Conservation (phyloP, 176 grass and related monocot species). For the Calamus simplicifolius region DNA sequence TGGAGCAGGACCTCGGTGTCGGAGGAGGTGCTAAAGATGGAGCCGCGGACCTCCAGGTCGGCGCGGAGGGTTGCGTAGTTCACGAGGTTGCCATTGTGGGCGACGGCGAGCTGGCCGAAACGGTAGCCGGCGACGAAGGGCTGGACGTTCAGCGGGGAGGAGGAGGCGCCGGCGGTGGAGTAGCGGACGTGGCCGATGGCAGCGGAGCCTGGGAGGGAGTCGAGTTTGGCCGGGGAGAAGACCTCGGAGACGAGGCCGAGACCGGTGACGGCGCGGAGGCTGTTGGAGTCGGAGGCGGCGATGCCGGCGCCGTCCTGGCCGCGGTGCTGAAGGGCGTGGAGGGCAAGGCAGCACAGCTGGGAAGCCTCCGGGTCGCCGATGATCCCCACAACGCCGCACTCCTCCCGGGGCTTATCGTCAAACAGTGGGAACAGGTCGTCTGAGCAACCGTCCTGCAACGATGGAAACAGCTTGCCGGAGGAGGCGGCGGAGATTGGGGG, state of each 20-base stretch:
- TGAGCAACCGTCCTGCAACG: background rate
- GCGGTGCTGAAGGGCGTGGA: constrained; percentile 90
- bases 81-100: constrained; percentile 83
- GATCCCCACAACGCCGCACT: constrained; percentile 85
- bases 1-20: constrained; percentile 97
- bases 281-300: constrained; percentile 25
- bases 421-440: no score
- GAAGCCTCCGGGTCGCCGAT: constrained; percentile 72
- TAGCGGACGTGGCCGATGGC: constrained; percentile 83
- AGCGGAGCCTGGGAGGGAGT: constrained; percentile 40
- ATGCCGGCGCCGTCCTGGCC: constrained; percentile 90
- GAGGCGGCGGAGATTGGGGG: background rate
- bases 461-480: constrained; percentile 21
- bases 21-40: constrained; percentile 87
- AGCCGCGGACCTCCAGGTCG: constrained; percentile 62
- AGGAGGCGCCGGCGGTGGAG: constrained; percentile 53
- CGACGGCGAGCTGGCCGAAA: constrained; percentile 73
- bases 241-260: constrained; percentile 77
- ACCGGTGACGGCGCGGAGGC: constrained; percentile 45
- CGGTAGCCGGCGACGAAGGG: constrained; percentile 79
- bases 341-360: constrained; percentile 58
- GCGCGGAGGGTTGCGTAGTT: constrained; percentile 57
- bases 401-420: constrained; percentile 76
- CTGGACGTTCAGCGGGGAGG: constrained; percentile 63
- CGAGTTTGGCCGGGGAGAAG: constrained; percentile 44